phyloP scores from a whole-genome alignment of 2,329 filamentous ascomycete species.

The Thielaviopsis euricoi region DNA sequence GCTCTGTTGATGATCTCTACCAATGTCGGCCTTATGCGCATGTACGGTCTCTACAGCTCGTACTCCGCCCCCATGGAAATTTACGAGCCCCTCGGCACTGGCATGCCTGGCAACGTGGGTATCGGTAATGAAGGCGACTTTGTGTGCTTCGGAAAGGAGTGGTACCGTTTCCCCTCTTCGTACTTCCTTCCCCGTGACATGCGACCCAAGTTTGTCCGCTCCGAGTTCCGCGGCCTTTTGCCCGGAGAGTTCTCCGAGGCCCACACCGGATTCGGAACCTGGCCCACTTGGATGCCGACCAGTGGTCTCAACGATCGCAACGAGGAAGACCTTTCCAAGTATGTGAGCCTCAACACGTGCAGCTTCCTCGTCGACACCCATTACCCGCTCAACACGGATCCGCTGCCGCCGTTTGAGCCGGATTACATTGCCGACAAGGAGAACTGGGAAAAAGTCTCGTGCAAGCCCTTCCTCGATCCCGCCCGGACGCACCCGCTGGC shows the following conservation, averaged over 20 bases:
- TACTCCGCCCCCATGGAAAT: constrained; percentile 68
- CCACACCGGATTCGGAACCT: constrained; percentile 49
- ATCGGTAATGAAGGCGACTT: constrained; percentile 45
- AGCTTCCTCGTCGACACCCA: constrained; percentile 78
- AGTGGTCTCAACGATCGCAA: constrained; percentile 86
- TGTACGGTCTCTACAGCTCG: constrained; percentile 59
- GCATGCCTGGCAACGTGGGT: constrained; percentile 27
- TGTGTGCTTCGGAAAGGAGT: constrained; percentile 89
- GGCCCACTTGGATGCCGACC: constrained; percentile 65
- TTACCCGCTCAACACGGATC: constrained; percentile 40
- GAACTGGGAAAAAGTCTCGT: constrained; percentile 65
- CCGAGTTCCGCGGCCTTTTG: constrained; percentile 74
- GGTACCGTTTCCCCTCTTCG: constrained; percentile 92
- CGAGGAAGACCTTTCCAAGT: constrained; percentile 72
- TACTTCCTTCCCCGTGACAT: constrained; percentile 77
- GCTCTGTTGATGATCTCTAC: constrained; percentile 45
- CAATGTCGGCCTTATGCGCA: constrained; percentile 52
- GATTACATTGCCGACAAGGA: constrained; percentile 57
- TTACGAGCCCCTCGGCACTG: constrained; percentile 49
- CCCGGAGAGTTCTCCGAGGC: constrained; percentile 81
- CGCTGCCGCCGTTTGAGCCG: constrained; percentile 40
- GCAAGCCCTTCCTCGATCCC: constrained; percentile 66
- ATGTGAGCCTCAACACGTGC: constrained; percentile 61
- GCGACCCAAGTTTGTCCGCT: constrained; percentile 77
- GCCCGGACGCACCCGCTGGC: constrained; percentile 56